These are phyloP conservation scores for Simplicillium sp. DNA, from an alignment of 2,329 filamentous ascomycete species.

Conservation along the genomic window DNA sequence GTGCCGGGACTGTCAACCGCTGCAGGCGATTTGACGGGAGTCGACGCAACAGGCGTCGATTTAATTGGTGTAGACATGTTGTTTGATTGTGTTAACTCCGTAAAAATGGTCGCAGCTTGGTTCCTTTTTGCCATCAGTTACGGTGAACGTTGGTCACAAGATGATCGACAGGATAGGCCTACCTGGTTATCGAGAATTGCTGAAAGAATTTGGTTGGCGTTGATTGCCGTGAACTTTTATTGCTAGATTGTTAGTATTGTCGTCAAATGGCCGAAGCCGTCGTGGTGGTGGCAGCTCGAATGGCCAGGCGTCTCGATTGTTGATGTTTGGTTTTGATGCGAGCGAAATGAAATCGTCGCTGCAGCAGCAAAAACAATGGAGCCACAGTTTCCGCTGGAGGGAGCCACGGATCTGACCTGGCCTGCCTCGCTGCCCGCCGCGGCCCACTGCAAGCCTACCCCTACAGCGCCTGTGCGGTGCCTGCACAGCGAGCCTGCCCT, in stretches of 20 bases:
- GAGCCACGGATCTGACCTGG: no score
- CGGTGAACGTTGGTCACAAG: no score
- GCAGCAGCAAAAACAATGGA: conserved; percentile 14
- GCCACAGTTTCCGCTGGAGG: background rate
- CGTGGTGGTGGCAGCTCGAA: conserved; percentile 17
- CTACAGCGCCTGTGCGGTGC: no score
- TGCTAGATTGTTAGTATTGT: conserved; percentile 18
- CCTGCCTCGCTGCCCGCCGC: no score
- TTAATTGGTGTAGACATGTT: conserved; percentile 21
- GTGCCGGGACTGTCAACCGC: conserved; percentile 57
- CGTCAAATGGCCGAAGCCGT: conserved; percentile 19
- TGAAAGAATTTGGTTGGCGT: background rate
- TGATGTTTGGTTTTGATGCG: conserved; percentile 15
- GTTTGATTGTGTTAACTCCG: conserved; percentile 3
- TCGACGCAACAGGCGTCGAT: conserved; percentile 32
- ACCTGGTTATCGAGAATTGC: conserved; percentile 6
- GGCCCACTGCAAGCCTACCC: no score
- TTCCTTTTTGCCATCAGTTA: no score
- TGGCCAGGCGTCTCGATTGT: conserved; percentile 17
- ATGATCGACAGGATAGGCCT: no score
- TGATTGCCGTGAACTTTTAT: background rate
- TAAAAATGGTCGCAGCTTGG: no score
- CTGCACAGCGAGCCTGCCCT: no score
- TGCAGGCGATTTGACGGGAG: conserved; percentile 20
- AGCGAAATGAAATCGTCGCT: no score